Conservation (phyloP, 495 filamentous ascomycete species). For the Astrothelium macrocarpum region DNA sequence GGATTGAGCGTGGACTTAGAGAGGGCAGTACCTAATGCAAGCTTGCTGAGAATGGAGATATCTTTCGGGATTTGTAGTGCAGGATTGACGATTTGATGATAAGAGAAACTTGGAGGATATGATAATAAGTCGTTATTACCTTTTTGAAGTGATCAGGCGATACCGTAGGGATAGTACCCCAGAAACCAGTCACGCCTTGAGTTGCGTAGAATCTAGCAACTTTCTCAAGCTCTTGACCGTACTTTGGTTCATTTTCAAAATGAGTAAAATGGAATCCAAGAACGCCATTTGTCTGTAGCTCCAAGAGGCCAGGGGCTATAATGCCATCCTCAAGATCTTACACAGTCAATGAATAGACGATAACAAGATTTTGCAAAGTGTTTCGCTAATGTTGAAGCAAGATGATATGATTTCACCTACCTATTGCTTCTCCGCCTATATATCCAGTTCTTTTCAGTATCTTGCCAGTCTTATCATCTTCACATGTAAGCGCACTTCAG, state of each 20-base stretch:
- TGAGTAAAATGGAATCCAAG: slow-evolving; percentile 37
- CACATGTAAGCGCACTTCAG: not conserved
- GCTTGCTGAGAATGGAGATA: too few species aligned
- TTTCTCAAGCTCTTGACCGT: slow-evolving; percentile 26
- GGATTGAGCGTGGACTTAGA: slow-evolving; percentile 25
- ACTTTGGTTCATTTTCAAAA: slow-evolving; percentile 27
- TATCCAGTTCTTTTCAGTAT: slow-evolving; percentile 34
- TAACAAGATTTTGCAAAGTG: too few species aligned
- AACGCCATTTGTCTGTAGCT: slow-evolving; percentile 34
- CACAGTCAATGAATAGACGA: not conserved
- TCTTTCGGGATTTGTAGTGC: too few species aligned
- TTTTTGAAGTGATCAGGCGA: slow-evolving; percentile 29
- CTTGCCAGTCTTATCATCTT: slow-evolving; percentile 18
- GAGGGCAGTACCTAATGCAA: slow-evolving; percentile 31
- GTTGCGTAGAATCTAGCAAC: slow-evolving; percentile 28
- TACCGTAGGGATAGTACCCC: slow-evolving; percentile 34
- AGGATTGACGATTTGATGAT: too few species aligned
- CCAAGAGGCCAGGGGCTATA: slow-evolving; percentile 33
- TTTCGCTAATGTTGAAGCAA: not conserved
- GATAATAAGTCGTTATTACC: slow-evolving; percentile 13
- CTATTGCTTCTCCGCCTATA: slow-evolving; percentile 29
- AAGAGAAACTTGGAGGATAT: too few species aligned
- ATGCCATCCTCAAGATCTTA: slow-evolving; percentile 35
- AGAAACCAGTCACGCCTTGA: slow-evolving; percentile 36
- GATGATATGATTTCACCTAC: not conserved